Conservation (phyloP, 768 basidiomycete species). For the Psilocybe sp. region DNA sequence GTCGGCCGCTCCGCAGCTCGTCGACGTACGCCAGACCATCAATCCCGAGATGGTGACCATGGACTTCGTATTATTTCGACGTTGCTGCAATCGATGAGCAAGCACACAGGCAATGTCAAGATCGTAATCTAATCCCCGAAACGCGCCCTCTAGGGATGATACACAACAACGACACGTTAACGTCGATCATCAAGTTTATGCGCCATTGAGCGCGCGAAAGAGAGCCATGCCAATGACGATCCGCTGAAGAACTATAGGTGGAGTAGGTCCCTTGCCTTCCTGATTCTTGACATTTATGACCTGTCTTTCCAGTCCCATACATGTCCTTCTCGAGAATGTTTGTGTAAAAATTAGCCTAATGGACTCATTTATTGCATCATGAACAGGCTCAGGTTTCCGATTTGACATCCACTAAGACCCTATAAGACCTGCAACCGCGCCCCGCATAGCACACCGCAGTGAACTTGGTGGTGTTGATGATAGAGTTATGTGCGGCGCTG, state of each 20-base stretch:
- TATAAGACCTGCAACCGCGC: constrained; percentile 95
- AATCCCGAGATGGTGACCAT: constrained; percentile 72
- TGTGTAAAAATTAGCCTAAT: constrained; percentile 96
- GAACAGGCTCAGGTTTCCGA: constrained; percentile 95
- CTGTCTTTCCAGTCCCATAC: constrained; percentile 72
- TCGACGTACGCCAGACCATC: constrained; percentile 91
- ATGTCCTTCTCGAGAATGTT: constrained; percentile 91
- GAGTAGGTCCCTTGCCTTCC: constrained; percentile 39
- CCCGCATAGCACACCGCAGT: too few species aligned
- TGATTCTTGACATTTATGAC: neutral
- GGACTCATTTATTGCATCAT: constrained; percentile 90
- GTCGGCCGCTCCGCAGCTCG: constrained; percentile 71
- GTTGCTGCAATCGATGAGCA: constrained; percentile 20
- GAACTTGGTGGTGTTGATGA: too few species aligned
- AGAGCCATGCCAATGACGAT: constrained; percentile 94
- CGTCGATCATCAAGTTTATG: constrained; percentile 93
- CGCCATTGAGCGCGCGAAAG: constrained; percentile 97
- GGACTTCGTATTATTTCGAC: neutral
- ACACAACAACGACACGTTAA: constrained; percentile 91
- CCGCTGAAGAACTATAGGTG: constrained; percentile 97
- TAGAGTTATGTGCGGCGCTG: too few species aligned
- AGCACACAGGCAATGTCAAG: constrained; percentile 86
- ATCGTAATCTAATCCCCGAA: constrained; percentile 85
- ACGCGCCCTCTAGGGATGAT: constrained; percentile 99
- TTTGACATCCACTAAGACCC: constrained; percentile 91